Base-by-base conservation (phyloP, 2,329 filamentous ascomycete species). In the Akanthomyces muscarius region DNA sequence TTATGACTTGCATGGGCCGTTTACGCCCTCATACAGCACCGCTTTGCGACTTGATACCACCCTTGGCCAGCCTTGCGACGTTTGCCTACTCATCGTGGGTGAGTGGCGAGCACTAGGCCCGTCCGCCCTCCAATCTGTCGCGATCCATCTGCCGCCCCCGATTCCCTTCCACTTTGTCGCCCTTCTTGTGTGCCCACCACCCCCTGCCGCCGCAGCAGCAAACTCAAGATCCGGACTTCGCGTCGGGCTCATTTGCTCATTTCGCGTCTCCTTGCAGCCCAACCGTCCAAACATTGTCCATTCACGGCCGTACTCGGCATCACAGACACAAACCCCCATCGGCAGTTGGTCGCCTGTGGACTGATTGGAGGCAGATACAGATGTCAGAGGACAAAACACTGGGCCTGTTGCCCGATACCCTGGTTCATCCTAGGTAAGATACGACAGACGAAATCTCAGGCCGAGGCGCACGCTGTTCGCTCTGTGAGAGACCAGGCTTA, bases 381-480 rank as follows among this genome's bases (percentile, higher is more conserved):
- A 47, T 18, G 36, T 33, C 47, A 38, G 58, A 53, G 50, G 50
- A 23, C 56, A 42, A 33, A 52, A 61, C 23, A 45, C 48, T 47
- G 42, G 59, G 50, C 59, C 50, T 61, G 23, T 41, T 23, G 30
- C 16, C 41, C 50, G 51, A 54, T 18, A 55, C 59, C 58, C 58
- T 53, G 52, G 58, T 53, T 45, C 58, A 45, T 61, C 58, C 58
- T 45, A 30, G 55, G 42, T 36, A 36, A 33, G 42, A 50, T 60
- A 52, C 47, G 56, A 61, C 48, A 61, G 57, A 53, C 56, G 56
- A 51, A 50, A 14, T 44, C 4, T 41, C 16, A 30, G 53, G 25
- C 53, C 38, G 23, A 44, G 48, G 58, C n/a, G 38, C 23, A 18
- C 44, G 14, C 48, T n/a, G 57, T 50, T 41, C 21, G 23, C 23